Base-by-base conservation (phyloP, 2,329 filamentous ascomycete genomes). In the Myriosclerotinia curreyana region DNA sequence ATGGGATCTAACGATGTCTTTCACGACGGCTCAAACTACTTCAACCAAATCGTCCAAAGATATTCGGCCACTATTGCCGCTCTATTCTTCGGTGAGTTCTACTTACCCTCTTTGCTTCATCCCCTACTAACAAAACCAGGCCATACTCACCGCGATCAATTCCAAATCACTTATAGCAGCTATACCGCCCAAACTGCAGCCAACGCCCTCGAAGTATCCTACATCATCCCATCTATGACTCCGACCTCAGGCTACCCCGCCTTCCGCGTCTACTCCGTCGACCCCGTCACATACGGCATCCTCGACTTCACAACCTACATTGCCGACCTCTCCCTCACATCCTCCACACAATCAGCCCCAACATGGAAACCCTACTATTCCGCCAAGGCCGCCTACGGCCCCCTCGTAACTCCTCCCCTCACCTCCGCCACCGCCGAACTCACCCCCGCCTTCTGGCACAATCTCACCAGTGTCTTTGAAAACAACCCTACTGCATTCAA, bases 391-490 rank as follows among this genome's bases (percentile, higher is more conserved):
- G 65, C 68, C 6, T 76, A 76, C 49, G 73, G 73, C 15, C 42
- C 68, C 15, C 63, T 72, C 2, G 73, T 82, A 17, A 71, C 66
- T 38, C 79, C 81, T 46, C 77, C 80, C 1, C 67, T 80, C 22
- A 73, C 72, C 12, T 76, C 76, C 5, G 74, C 73, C 0, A 58
- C 67, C 0, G 71, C 72, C 7, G 78, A 86, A 67, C 78, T 87
- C 42, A 82, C 80, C 1, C 80, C 83, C 0, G 79, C 79, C 0
- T 86, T 86, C 73, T 86, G 84, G 83, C 83, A 86, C 71, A 79
- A 82, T 67, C 76, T 86, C 25, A 86, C 83, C 1, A 75, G 74
- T 0, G 71, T 75, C 3, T 79, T 86, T 56, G 79, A 82, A 66
- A 68, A 65, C 5, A 72, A 83, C 62, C 67, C 77, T 2, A 66